Base-by-base conservation (phyloP, 2,329 filamentous ascomycete genomes). In the Sclerotinia nivalis region DNA sequence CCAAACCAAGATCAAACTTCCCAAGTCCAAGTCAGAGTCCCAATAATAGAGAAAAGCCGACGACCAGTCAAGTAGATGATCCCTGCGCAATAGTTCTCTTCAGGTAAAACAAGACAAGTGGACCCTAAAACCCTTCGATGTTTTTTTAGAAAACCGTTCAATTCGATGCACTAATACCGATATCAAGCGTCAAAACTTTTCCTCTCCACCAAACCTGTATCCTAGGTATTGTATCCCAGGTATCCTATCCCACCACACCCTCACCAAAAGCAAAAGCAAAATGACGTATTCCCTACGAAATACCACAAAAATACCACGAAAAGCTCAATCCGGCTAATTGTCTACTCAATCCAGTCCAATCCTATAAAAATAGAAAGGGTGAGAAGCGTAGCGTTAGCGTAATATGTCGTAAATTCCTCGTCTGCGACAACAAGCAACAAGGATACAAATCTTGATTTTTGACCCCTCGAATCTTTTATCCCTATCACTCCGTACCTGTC, bases 1-100 rank as follows among this genome's bases (percentile, higher is more conserved):
- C n/a, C n/a, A 43, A 65, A 65, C 15, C 61, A 65, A 65, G 61
- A 52, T 20, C 47, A 65, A 52, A 65, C 61, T 18, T 54, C 31
- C 31, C 31, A 52, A 37, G n/a, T 40, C n/a, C 15, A 52, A 22
- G 5, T 58, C 55, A 37, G 25, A 22, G 9, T 43, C 10, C 61
- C 47, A 52, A 52, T 52, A 28, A 52, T 52, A 37, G 18, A 64
- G 45, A 18, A 64, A 40, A 25, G 43, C 22, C 43, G 40, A 47
- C 34, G 15, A 43, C 47, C 47, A 61, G 61, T 40, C 61, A 40
- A 28, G 31, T 28, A 20, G 6, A 40, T 18, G 2, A 28, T 4
- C 34, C 34, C 34, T 37, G 49, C 18, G 28, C 2, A 37, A 54
- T 12, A 20, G 12, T 6, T 28, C 15, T 25, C 22, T 59, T 31